A percentile compares a stretch with the other conserved stretches of the same genome.
Evolutionary conservation across 2,329 filamentous ascomycete genomes (phyloP).

Genomic region (Aureobasidium sp.): DNA sequence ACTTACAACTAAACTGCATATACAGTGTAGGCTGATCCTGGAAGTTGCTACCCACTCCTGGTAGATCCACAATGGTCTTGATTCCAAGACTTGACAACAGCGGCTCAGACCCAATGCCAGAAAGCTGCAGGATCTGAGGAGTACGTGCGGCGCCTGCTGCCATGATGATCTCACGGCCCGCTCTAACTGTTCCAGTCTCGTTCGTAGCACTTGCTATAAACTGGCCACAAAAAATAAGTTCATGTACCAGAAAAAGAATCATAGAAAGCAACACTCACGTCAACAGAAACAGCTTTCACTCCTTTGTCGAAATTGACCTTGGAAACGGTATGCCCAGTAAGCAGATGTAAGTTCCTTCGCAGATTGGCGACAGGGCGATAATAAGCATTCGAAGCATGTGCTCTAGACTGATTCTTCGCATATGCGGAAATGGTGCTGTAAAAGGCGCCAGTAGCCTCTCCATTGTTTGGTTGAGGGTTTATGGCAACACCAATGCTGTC

Average conservation of each 20-base stretch:
- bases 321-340: conserved; percentile 23
- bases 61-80: conserved; percentile 24
- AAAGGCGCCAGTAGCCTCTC: conserved; percentile 26
- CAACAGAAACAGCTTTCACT: not conserved
- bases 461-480: conserved; percentile 19
- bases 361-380: conserved; percentile 25
- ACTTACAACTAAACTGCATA: conserved; percentile 12
- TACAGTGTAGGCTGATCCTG: conserved; percentile 22
- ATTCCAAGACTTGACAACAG: conserved; percentile 26
- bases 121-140: conserved; percentile 31
- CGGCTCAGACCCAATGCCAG: conserved; percentile 21
- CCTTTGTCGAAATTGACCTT: conserved; percentile 11
- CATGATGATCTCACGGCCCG: conserved; percentile 29
- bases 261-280: not conserved
- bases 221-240: conserved; percentile 9
- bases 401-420: conserved; percentile 28
- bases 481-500: conserved; percentile 17
- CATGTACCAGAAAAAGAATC: too few relatives aligned
- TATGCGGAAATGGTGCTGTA: conserved; percentile 33
- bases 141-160: conserved; percentile 31
- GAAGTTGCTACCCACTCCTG: conserved; percentile 31
- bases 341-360: conserved; percentile 29
- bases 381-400: conserved; percentile 28
- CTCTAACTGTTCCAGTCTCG: not conserved
- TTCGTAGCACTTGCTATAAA: not conserved